A percentile compares a stretch with the other conserved stretches of the same genome.
Evolutionary conservation across 768 basidiomycete species (phyloP).

Genomic region (Hydnomerulius pinastri): DNA sequence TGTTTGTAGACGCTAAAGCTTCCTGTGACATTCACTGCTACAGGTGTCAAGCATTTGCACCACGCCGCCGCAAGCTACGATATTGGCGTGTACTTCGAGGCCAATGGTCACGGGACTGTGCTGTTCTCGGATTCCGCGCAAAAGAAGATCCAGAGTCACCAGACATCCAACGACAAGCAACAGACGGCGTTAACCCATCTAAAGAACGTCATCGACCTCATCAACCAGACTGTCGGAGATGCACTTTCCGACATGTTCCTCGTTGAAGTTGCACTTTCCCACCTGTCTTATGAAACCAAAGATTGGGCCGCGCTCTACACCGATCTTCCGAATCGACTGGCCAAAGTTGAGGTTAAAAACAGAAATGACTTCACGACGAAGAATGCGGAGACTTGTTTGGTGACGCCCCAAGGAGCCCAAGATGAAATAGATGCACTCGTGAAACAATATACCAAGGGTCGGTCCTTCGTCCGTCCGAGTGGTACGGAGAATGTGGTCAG

Average conservation of each 20-base stretch:
- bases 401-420: conserved; percentile 80
- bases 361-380: conserved; percentile 83
- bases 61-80: conserved; percentile 94
- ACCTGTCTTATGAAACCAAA: conserved; percentile 77
- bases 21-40: conserved; percentile 92
- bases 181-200: conserved; percentile 78
- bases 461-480: conserved; percentile 93
- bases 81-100: conserved; percentile 99
- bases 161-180: conserved; percentile 83
- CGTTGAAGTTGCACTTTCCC: conserved; percentile 89
- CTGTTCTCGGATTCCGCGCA: conserved; percentile 83
- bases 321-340: conserved; percentile 92
- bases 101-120: conserved; percentile 98
- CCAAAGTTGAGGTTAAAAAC: conserved; percentile 88
- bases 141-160: conserved; percentile 55
- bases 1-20: conserved; percentile 80
- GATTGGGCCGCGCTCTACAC: conserved; percentile 94
- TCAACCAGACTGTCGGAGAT: conserved; percentile 99
- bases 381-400: conserved; percentile 90
- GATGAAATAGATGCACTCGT: conserved; percentile 80
- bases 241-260: conserved; percentile 95
- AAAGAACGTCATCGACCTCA: conserved; percentile 74
- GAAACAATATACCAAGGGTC: conserved; percentile 75
- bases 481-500: conserved; percentile 98
- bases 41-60: conserved; percentile 97